Conservation (phyloP, 2,329 filamentous ascomycete genomes). For the Aspergillus chevalieri region DNA sequence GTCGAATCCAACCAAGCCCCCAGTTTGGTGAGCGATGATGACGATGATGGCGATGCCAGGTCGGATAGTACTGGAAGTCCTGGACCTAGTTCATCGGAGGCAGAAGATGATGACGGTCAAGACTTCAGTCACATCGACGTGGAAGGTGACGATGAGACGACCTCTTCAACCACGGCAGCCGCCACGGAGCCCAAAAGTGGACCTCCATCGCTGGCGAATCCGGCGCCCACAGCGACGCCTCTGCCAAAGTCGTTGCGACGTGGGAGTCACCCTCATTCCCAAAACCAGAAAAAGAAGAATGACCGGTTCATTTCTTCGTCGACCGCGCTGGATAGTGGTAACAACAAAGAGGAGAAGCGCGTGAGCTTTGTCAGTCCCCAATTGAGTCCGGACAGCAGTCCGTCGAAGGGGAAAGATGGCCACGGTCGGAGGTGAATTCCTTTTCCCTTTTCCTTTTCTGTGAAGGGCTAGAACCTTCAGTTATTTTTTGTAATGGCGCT, state of each 20-base stretch:
- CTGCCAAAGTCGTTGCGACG: conserved; percentile 27
- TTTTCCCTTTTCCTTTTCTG: conserved; percentile 2
- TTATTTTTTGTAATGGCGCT: background rate
- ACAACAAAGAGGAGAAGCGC: conserved; percentile 27
- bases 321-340: conserved; percentile 19
- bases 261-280: conserved; percentile 11
- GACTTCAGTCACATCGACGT: conserved; percentile 42
- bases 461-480: background rate
- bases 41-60: conserved; percentile 52
- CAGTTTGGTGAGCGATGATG: conserved; percentile 73
- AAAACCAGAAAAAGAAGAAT: conserved; percentile 18
- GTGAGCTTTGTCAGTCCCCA: conserved; percentile 33
- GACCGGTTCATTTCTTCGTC: conserved; percentile 21
- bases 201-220: conserved; percentile 19
- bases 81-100: conserved; percentile 39
- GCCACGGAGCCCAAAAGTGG: conserved; percentile 28
- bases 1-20: conserved; percentile 69
- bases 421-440: conserved; percentile 16
- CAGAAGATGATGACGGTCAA: conserved; percentile 52
- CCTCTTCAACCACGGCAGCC: conserved; percentile 27
- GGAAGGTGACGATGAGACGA: conserved; percentile 39
- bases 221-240: conserved; percentile 19
- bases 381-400: conserved; percentile 26
- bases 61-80: conserved; percentile 62
- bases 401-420: conserved; percentile 23